phyloP scores from a whole-genome alignment of 108 stramenopile species.

The Pseudonitzschia delicatissima region DNA sequence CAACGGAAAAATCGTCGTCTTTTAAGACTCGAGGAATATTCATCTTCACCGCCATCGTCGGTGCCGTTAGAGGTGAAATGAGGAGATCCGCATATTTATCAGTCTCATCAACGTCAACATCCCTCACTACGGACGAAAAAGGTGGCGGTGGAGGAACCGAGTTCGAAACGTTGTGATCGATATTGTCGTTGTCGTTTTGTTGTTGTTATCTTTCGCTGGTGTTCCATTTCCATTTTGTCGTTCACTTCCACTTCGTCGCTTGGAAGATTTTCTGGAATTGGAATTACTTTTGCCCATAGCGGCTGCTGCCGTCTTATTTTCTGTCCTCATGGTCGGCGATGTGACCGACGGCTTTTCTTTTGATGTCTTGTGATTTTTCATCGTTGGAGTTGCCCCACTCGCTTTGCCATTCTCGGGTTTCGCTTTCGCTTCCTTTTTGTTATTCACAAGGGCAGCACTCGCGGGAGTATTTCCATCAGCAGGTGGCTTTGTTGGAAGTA shows the following conservation, averaged over 20 bases:
- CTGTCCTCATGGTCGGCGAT: neutral
- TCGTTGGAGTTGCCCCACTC: too few species aligned
- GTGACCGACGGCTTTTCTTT: neutral
- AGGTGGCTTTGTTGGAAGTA: neutral
- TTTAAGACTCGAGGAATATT: conserved; percentile 8
- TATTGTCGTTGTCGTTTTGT: neutral
- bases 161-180: neutral
- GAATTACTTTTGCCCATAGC: neutral
- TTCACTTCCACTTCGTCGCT: neutral
- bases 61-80: conserved; percentile 2
- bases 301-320: neutral
- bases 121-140: neutral
- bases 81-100: neutral
- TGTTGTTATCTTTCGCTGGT: neutral
- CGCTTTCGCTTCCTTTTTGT: neutral
- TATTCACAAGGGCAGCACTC: neutral
- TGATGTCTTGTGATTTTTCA: neutral
- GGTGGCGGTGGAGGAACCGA: conserved; percentile 24
- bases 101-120: neutral
- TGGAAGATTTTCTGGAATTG: neutral
- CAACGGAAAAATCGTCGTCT: conserved; percentile 40
- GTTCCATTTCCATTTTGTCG: neutral
- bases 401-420: too few species aligned
- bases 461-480: neutral
- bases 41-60: neutral